Base-by-base conservation (phyloP, 345 rosid species). In the Leavenworthia alabamica region DNA sequence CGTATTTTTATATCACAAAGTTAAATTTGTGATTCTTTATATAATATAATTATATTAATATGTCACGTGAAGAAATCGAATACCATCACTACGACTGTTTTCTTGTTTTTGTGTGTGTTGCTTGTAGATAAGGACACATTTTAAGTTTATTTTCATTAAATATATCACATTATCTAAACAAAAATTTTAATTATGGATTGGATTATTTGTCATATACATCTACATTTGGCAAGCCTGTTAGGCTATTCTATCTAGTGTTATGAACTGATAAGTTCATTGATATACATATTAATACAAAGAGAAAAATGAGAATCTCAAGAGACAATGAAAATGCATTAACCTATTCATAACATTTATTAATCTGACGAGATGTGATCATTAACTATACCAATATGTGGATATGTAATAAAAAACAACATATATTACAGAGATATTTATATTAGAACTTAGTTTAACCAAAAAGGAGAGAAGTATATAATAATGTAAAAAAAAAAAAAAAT, bases 61-160 rank as follows among this genome's bases (percentile, higher is more conserved):
- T 39, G 20, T 17, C 59, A 40, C 31, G 49, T 40, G 59, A 63
- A 50, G 17, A 48, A 48, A 62, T 24, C 13, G 37, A 62, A 14
- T 35, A 14, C 17, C 66, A 33, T 26, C 12, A 4, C 9, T 26
- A 56, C 28, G 15, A 45, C 49, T 16, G 66, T 47, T n/a, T 43
- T 57, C 29, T 59, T 44, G 31, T 33, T 17, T 35, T 22, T 23
- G 24, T 56, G 19, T 44, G 7, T 13, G n/a, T 32, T 14, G 17
- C 37, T 24, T 49, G 11, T 17, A 22, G 1, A n/a, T 40, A 28
- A 28, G 11, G 31, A 63, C 13, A 22, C 26, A 31, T 53, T 29
- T 41, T 24, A 40, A 26, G 62, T 56, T 51, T 41, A 20, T 8
- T 10, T 40, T 29, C 29, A 1, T 22, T 41, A 39, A 17, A 14